Evolutionary conservation across 192 early-diverging fungal species (phyloP), one percentile per base, ranked within the genome.

Genomic region (Entophlyctis luteolus): DNA sequence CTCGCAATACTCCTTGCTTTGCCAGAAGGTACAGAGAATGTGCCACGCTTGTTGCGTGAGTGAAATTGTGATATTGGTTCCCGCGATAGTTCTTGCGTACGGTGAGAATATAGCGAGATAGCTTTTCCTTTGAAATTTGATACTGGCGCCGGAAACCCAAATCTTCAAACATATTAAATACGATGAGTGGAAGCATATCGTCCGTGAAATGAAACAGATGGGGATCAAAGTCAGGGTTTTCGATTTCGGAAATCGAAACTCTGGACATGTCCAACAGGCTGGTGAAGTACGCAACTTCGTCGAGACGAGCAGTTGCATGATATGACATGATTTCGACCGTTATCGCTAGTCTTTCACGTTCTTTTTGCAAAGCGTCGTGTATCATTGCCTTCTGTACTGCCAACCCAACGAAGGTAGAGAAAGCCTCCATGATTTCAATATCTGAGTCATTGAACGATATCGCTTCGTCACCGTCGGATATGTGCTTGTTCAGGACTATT

Each of bases 61-160:
- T 69, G 60, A 81, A 81, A 65, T 81, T 81, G 67, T 81, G 79
- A 57, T 81, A 81, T 4, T 72, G 56, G 16, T 74, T 66, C 37
- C 54, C 55, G 14, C 79, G 62, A 45, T 81, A 81, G 55, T 81
- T 81, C 25, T 74, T 74, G 4, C 75, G 65, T 3, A 81, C 69
- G 23, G 72, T 79, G 37, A 81, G 45, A 14, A 81, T 39, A 56
- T 77, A 81, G 2, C 56, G 35, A 1, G 72, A 34, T 14, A 80
- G 36, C 55, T 74, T 74, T 28, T 70, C 48, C 42, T 77, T 48
- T 3, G 72, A 52, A 34, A 81, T 77, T 20, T 53, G 54, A 59
- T 57, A 80, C 54, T 34, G 39, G 16, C 45, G 20, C 6, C 23
- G 28, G 56, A 62, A 80, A 0, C 60, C 53, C 2, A 80, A 59